Conservation (phyloP, 495 filamentous ascomycete species). For the Neurospora sp. region DNA sequence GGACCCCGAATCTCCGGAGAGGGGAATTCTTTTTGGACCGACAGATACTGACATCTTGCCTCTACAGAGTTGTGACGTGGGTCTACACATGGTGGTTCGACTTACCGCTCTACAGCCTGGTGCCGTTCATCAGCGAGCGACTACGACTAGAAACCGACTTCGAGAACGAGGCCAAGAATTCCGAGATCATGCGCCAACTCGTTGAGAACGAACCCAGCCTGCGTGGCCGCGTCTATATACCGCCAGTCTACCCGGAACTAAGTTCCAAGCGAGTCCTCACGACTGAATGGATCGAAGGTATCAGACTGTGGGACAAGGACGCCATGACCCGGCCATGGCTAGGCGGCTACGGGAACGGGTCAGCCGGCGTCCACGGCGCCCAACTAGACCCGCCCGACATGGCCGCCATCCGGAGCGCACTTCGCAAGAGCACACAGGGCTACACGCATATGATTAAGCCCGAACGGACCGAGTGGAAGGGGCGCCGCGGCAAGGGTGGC, state of each 20-base stretch:
- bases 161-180: slow-evolving; percentile 78
- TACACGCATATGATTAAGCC: slow-evolving; percentile 58
- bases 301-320: slow-evolving; percentile 82
- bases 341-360: slow-evolving; percentile 64
- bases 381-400: slow-evolving; percentile 46
- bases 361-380: slow-evolving; percentile 64
- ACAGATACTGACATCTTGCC: neutral
- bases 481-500: slow-evolving; percentile 57
- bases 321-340: slow-evolving; percentile 63
- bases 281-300: slow-evolving; percentile 94
- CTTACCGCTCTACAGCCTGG: slow-evolving; percentile 75
- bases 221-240: slow-evolving; percentile 74
- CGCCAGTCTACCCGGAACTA: slow-evolving; percentile 70
- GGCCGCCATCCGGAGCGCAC: slow-evolving; percentile 27
- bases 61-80: slow-evolving; percentile 54
- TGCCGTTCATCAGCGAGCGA: slow-evolving; percentile 83
- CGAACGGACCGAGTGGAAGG: slow-evolving; percentile 68
- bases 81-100: slow-evolving; percentile 77
- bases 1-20: too few species aligned
- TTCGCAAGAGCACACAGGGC: slow-evolving; percentile 28
- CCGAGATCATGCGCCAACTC: slow-evolving; percentile 68
- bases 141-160: slow-evolving; percentile 91
- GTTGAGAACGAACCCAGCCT: slow-evolving; percentile 70
- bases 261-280: slow-evolving; percentile 82
- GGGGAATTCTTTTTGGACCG: too few species aligned